Conservation (phyloP, 164 flowering plant species). For the Protea cynaroides region DNA sequence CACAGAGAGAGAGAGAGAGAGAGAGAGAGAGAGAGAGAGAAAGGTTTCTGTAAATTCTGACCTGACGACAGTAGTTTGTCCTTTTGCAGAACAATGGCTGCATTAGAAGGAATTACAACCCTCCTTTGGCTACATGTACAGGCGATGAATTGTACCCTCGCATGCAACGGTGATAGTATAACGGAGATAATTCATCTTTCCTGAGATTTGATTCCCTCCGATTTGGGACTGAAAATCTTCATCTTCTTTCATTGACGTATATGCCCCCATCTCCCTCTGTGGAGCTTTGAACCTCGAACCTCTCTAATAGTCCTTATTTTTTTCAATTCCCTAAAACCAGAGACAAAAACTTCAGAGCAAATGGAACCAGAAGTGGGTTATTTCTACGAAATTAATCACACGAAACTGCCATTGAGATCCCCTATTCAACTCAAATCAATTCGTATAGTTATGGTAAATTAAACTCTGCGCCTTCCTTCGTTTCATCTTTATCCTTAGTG, state of each 20-base stretch:
- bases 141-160: not conserved
- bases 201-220: not conserved
- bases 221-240: not conserved
- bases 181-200: no score
- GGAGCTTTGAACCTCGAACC: no score
- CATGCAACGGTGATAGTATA: conserved; percentile 2
- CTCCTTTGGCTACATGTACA: conserved; percentile 4
- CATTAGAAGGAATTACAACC: not conserved
- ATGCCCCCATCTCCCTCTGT: not conserved
- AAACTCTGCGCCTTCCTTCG: not conserved
- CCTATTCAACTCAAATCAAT: conserved; percentile 50
- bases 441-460: conserved; percentile 50
- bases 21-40: not conserved
- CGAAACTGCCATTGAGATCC: conserved; percentile 34
- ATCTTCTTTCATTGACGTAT: not conserved
- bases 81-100: conserved; percentile 5
- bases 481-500: not conserved
- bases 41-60: not conserved
- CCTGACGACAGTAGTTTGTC: conserved; percentile 2
- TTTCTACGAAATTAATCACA: conserved; percentile 56
- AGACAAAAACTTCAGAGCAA: conserved; percentile 2
- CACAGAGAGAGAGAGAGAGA: not conserved
- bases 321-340: no score
- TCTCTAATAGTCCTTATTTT: no score
- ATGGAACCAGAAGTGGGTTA: conserved; percentile 34